Evolutionary conservation across 768 basidiomycete species (phyloP).

Genomic region (Cystofilobasidium bisporidii): DNA sequence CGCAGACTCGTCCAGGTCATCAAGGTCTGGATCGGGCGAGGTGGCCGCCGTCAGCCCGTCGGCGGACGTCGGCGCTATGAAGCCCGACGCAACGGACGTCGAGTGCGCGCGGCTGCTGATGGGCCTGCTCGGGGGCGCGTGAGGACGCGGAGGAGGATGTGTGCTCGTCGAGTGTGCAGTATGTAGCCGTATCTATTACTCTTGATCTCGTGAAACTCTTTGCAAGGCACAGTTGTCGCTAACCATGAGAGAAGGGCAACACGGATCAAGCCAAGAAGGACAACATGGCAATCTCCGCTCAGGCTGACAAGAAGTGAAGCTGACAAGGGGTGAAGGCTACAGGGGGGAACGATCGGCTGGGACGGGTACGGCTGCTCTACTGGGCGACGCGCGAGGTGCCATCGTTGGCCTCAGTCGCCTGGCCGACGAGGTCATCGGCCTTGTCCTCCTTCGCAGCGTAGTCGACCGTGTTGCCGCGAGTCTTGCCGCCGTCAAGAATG

Average conservation of each 20-base stretch:
- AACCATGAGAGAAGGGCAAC: too few species aligned
- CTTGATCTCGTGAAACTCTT: too few species aligned
- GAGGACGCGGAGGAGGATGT: background rate
- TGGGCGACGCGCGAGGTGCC: background rate
- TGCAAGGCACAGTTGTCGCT: too few species aligned
- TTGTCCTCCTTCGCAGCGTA: background rate
- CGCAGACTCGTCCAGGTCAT: background rate
- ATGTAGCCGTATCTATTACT: too few species aligned
- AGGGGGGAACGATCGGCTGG: background rate
- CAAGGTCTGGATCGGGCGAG: background rate
- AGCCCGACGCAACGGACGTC: conserved; percentile 1
- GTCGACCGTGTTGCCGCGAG: background rate
- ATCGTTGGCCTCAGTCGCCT: background rate
- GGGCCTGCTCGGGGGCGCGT: conserved; percentile 1
- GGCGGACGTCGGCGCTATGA: background rate
- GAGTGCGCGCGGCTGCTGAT: conserved; percentile 7
- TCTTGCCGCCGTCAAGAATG: conserved; percentile 10
- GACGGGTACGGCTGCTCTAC: background rate
- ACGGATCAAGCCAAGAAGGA: too few species aligned
- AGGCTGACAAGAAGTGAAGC: too few species aligned
- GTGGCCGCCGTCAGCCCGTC: background rate
- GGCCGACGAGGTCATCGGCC: background rate
- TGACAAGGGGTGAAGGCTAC: background rate
- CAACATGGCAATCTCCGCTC: too few species aligned
- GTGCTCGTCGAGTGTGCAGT: too few species aligned